phyloP scores from a whole-genome alignment of 208 protist species.

The Novymonas esmeraldas region DNA sequence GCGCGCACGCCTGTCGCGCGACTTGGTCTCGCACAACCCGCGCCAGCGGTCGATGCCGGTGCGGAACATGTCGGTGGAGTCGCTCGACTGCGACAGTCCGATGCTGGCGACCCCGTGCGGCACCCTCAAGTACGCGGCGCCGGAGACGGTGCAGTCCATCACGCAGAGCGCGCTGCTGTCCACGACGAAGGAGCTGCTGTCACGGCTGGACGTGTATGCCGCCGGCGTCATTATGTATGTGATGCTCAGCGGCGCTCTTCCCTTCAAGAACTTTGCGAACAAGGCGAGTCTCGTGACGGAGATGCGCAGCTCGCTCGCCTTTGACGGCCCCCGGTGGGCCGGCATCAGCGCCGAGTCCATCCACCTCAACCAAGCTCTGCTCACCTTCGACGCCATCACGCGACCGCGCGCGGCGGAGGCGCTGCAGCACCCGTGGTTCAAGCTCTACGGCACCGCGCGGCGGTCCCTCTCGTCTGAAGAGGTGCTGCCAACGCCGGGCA shows the following conservation, averaged over 20 bases:
- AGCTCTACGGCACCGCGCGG: constrained; percentile 7
- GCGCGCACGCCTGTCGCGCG: constrained; percentile 18
- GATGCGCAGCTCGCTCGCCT: constrained; percentile 73
- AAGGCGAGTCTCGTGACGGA: constrained; percentile 62
- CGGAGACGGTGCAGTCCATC: constrained; percentile 79
- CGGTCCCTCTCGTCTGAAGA: neutral
- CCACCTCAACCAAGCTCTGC: constrained; percentile 47
- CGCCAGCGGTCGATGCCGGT: constrained; percentile 7
- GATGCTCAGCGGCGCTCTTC: constrained; percentile 78
- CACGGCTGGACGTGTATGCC: constrained; percentile 77
- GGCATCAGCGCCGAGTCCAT: constrained; percentile 59
- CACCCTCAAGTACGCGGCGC: constrained; percentile 84
- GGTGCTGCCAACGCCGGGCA: constrained; percentile 10
- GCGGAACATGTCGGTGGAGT: constrained; percentile 34
- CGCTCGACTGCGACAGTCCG: constrained; percentile 67
- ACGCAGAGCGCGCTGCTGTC: constrained; percentile 54
- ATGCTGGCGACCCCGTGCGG: constrained; percentile 86
- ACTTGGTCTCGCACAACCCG: constrained; percentile 14
- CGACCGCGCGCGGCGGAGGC: constrained; percentile 61
- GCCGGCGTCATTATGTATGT: constrained; percentile 84
- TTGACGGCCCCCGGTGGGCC: constrained; percentile 61
- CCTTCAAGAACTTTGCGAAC: constrained; percentile 70
- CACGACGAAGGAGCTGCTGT: constrained; percentile 69
- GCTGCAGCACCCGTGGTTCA: constrained; percentile 70
- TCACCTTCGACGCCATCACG: constrained; percentile 52